Conservation (phyloP, 345 rosid species). For the Brassica juncea region DNA sequence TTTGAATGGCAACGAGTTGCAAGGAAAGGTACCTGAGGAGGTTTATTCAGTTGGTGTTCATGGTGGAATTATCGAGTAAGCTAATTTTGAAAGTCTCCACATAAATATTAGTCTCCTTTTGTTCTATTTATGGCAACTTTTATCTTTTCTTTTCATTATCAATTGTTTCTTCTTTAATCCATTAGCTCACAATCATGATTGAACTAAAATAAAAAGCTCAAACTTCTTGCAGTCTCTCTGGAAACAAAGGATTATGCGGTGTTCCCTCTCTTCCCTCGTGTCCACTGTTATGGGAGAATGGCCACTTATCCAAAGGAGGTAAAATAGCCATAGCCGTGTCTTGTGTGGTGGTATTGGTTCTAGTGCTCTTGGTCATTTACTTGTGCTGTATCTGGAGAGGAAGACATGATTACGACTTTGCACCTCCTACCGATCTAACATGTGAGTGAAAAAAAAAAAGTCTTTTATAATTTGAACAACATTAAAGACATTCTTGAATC, state of each 20-base stretch:
- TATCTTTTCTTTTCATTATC: neutral
- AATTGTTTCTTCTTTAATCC: neutral
- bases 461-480: neutral
- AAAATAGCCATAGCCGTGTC: conserved; percentile 71
- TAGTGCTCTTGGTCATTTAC: conserved; percentile 52
- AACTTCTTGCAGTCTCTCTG: conserved; percentile 66
- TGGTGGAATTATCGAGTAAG: conserved; percentile 94
- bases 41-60: conserved; percentile 87
- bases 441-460: conserved; percentile 54
- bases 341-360: conserved; percentile 46
- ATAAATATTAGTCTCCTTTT: neutral
- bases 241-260: conserved; percentile 93
- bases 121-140: neutral
- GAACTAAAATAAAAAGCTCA: neutral
- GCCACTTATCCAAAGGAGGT: conserved; percentile 79
- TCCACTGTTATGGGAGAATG: conserved; percentile 83
- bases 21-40: conserved; percentile 85
- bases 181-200: neutral
- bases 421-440: conserved; percentile 83
- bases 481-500: conserved; percentile 10
- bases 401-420: conserved; percentile 84
- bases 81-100: neutral
- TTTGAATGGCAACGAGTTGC: conserved; percentile 66
- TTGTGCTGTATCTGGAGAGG: conserved; percentile 66
- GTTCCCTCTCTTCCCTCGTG: conserved; percentile 74